Base-by-base conservation (phyloP, 2,329 filamentous ascomycete genomes). In the Epichloe festucae region DNA sequence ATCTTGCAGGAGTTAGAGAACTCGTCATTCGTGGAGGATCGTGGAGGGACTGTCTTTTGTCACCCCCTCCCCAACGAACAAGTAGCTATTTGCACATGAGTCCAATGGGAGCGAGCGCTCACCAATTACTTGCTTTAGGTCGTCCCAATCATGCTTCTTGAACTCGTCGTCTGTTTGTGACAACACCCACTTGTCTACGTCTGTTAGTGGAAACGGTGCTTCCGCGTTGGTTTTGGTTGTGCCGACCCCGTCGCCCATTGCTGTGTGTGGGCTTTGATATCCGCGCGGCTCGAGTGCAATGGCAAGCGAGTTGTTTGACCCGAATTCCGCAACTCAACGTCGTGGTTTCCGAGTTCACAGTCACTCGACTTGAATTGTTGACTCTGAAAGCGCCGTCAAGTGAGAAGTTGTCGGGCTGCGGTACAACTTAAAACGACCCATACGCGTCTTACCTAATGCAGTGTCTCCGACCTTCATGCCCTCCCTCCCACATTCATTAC, bases 141-240 rank as follows among this genome's bases (percentile, higher is more conserved):
- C 76, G 12, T 81, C 74, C 91, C 90, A 96, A 46, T 78, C 75
- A 66, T 90, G 81, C 44, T 75, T 75, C 54, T 74, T 70, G 65
- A 86, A 95, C 47, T 85, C 75, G 19, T 82, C 76, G 62, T 96
- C 89, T 1, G 79, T 79, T 56, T 76, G 72, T 34, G 78, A 77
- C 15, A 83, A 66, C 38, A 82, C 70, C 73, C 72, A 76, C 63
- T 67, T 76, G 62, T 83, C 79, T 41, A 73, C 66, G 2, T 77
- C 77, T 0, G 78, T 82, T 55, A 83, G 64, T n/a, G 77, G 76
- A 55, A 83, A 83, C 1, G 78, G 74, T 6, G 71, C 55, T 40
- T 78, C 72, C 48, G 68, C 68, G n/a, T n/a, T n/a, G n/a, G n/a
- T n/a, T n/a, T 53, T 57, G 19, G 58, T 43, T n/a, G 49, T 49